Percentiles rank a stretch among this genome's conserved stretches.
Evolutionary conservation across 1,284 basidiomycete species (phyloP).

Genomic region (Ceratobasidium sp.): DNA sequence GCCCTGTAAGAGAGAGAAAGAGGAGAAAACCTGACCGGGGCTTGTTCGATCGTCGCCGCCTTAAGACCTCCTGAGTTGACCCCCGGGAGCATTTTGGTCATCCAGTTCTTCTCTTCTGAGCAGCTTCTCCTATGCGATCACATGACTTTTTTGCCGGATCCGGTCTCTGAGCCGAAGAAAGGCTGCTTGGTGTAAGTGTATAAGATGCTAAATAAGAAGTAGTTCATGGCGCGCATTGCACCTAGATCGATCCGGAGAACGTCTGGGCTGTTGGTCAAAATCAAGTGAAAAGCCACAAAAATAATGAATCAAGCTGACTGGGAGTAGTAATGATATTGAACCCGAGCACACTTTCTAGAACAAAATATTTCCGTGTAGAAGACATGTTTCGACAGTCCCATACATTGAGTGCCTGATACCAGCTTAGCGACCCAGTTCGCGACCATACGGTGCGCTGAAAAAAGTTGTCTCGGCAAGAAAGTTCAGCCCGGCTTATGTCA

Average conservation of each 20-base stretch:
- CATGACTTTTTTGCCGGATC: neutral
- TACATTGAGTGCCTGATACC: neutral
- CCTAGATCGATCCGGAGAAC: neutral
- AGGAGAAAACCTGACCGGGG: conserved; percentile 10
- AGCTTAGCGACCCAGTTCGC: too few relatives aligned
- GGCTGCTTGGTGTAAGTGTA: too few relatives aligned
- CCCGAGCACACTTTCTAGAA: conserved; percentile 7
- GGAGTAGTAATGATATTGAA: neutral
- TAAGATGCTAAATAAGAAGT: too few relatives aligned
- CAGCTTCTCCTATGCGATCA: neutral
- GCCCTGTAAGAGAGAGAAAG: neutral
- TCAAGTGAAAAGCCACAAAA: neutral
- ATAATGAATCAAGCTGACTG: neutral
- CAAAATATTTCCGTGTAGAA: neutral
- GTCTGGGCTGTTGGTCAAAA: neutral
- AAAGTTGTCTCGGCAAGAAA: too few relatives aligned
- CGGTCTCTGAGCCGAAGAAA: neutral
- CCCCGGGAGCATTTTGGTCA: neutral
- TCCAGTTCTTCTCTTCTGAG: neutral
- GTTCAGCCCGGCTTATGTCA: neutral
- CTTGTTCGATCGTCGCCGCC: neutral
- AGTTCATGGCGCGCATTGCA: neutral
- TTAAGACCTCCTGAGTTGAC: neutral
- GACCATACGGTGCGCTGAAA: too few relatives aligned
- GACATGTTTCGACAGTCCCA: neutral